phyloP scores from a whole-genome alignment of 148 eudicot genomes.

The Selenicereus undatus region DNA sequence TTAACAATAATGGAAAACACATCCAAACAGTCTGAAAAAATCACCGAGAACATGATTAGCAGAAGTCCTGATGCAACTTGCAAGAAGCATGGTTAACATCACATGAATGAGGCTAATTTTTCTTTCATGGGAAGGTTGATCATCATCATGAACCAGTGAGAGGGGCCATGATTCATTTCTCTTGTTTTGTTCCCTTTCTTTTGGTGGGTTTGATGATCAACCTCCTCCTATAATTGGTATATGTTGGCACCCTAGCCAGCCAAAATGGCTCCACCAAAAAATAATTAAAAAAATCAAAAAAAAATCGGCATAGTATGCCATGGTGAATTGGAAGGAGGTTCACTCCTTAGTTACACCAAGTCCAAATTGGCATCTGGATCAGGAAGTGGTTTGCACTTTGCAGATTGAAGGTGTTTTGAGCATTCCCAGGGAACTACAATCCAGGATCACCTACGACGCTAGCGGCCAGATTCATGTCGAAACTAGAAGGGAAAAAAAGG shows the following conservation, averaged over 20 bases:
- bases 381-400: no score
- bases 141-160: constrained; percentile 8
- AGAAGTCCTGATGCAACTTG: constrained; percentile 7
- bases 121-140: not conserved
- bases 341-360: no score
- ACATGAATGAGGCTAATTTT: constrained; percentile 11
- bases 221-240: not conserved
- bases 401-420: no score
- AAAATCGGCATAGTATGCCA: no score
- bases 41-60: constrained; percentile 10
- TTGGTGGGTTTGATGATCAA: constrained; percentile 16
- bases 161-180: not conserved
- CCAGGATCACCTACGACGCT: no score
- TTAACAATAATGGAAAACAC: not conserved
- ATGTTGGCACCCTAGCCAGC: not conserved
- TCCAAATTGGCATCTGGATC: no score
- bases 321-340: no score
- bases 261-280: not conserved
- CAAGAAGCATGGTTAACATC: constrained; percentile 12
- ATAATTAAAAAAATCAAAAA: not conserved
- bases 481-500: no score
- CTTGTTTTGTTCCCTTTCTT: constrained; percentile 13
- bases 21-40: not conserved
- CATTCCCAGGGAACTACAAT: no score
- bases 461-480: no score